Conservation (phyloP, 495 filamentous ascomycete species). For the Penicillium manginii region DNA sequence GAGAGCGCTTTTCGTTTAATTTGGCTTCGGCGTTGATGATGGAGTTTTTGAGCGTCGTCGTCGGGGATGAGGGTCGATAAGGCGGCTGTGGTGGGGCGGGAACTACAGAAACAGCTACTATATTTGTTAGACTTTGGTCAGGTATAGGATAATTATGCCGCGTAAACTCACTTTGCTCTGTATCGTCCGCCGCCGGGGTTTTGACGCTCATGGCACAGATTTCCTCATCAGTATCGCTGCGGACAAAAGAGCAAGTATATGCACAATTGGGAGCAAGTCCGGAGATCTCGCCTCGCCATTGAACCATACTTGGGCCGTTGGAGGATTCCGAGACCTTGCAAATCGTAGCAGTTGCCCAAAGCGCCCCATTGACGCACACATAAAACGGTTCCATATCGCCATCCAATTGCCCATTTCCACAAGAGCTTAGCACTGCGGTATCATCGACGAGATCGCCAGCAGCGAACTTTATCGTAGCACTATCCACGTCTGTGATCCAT, state of each 20-base stretch:
- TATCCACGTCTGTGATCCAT: slow-evolving; percentile 85
- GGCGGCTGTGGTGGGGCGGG: slow-evolving; percentile 57
- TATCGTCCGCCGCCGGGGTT: slow-evolving; percentile 70
- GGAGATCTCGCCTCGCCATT: slow-evolving; percentile 84
- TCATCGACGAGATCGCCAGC: slow-evolving; percentile 68
- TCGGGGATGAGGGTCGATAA: slow-evolving; percentile 81
- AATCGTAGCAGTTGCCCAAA: slow-evolving; percentile 84
- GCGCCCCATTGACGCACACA: slow-evolving; percentile 83
- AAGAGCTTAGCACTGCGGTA: slow-evolving; percentile 31
- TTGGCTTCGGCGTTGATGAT: slow-evolving; percentile 80
- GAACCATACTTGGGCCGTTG: slow-evolving; percentile 53
- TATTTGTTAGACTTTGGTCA: slow-evolving; percentile 10
- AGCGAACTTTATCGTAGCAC: slow-evolving; percentile 80
- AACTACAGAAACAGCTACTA: slow-evolving; percentile 43
- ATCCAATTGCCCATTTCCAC: slow-evolving; percentile 39
- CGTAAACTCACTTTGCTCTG: slow-evolving; percentile 59
- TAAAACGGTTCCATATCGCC: slow-evolving; percentile 76
- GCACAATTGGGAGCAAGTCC: slow-evolving; percentile 84
- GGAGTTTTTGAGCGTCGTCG: slow-evolving; percentile 85
- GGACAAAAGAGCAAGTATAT: slow-evolving; percentile 84
- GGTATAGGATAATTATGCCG: neutral
- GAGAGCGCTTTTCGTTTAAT: slow-evolving; percentile 73
- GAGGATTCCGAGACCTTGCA: slow-evolving; percentile 52
- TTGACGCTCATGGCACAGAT: slow-evolving; percentile 80
- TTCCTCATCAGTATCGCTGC: slow-evolving; percentile 69